phyloP scores from a whole-genome alignment of 225 moss, liverwort and hornwort species.

The Physcomitrium patens region DNA sequence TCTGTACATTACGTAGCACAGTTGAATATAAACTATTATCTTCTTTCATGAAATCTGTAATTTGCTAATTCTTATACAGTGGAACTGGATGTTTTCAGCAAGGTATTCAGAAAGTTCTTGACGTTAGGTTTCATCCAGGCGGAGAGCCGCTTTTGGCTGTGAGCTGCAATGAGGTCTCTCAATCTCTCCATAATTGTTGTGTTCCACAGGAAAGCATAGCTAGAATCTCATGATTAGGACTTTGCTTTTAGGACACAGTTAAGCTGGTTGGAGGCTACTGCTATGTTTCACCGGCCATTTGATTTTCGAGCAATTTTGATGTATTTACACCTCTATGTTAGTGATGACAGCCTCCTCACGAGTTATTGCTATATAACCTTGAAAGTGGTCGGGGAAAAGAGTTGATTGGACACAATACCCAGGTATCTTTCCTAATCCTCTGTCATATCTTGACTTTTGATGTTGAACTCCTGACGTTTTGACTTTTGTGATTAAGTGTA shows the following conservation, averaged over 20 bases:
- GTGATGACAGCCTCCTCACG: constrained; percentile 70
- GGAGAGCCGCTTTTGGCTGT: constrained; percentile 76
- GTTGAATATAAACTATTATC: background rate
- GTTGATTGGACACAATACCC: constrained; percentile 72
- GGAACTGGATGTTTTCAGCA: constrained; percentile 50
- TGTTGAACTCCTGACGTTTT: background rate
- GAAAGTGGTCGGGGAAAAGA: constrained; percentile 72
- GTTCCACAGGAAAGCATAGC: background rate
- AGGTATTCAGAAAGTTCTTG: constrained; percentile 85
- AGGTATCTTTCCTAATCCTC: constrained; percentile 44
- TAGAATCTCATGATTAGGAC: background rate
- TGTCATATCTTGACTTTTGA: background rate
- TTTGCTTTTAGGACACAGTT: constrained; percentile 1
- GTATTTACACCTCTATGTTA: constrained; percentile 11
- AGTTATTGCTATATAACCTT: constrained; percentile 73
- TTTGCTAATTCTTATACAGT: background rate
- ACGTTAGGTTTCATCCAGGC: constrained; percentile 78
- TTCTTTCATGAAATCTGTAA: background rate
- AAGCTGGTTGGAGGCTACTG: background rate
- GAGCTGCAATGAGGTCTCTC: constrained; percentile 80
- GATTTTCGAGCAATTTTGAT: background rate
- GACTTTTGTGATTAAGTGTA: background rate
- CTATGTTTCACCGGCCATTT: constrained; percentile 4
- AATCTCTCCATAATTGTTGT: background rate
- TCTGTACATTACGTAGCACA: background rate